Evolutionary conservation across 768 basidiomycete genomes (phyloP), one percentile per base, ranked within the genome.

Genomic region (Termitomyces sp.): DNA sequence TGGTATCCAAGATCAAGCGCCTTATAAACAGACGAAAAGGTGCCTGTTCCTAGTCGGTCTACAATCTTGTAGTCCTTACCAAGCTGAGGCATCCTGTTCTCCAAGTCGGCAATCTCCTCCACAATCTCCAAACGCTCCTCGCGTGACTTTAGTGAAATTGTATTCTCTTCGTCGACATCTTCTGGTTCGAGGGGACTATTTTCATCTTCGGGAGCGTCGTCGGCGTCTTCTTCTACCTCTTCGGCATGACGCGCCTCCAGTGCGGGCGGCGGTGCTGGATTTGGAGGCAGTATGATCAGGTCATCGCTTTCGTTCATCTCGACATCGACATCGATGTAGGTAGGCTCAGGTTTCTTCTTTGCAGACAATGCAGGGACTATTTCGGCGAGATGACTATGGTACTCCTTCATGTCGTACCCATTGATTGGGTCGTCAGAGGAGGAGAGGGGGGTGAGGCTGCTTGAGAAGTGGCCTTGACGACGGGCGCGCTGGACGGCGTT

Each of bases 21-120:
- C 67, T 98, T 97, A 81, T 98, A 99, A n/a, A 99, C 97, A 11
- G 95, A 95, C 0, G 96, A 98, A 75, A 99, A 99, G 1, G 96
- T 99, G 16, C 96, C 96, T 55, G 95, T 98, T 15, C 97, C 97
- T 0, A 99, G 82, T 1, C 95, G 83, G 74, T 98, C 96, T 37
- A 98, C 71, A 37, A 98, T 77, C 52, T 76, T 81, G 77, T 96
- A 98, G 63, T 89, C 79, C 3, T 76, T 67, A 5, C 73, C 68
- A 55, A 96, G 77, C n/a, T 79, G 72, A 0, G 91, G 89, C 4
- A 96, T 85, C 18, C 81, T 79, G 1, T 74, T 69, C 61, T 85
- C 75, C 30, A 98, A 81, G 60, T 90, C 84, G 0, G 73, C 68
- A 45, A 98, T 94, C 72, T 99, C 96, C 42, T 78, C 74, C 47